Percentiles rank a stretch among this genome's conserved stretches.
Evolutionary conservation across 2,329 filamentous ascomycete species (phyloP).

Genomic region (Ilyonectria mors-panacis): DNA sequence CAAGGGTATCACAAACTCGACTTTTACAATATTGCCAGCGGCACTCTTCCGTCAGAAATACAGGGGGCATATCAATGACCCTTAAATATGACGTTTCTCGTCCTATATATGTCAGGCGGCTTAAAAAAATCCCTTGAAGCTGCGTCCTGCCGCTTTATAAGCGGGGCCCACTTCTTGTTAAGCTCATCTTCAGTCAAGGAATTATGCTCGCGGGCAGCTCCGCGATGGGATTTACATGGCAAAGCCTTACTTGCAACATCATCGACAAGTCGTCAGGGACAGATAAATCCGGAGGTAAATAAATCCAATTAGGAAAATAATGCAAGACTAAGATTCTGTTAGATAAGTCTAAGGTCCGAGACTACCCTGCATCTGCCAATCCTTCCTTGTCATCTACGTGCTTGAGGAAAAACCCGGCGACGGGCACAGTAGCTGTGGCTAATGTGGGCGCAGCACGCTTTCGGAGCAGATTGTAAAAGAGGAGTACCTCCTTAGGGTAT

Average conservation of each 20-base stretch:
- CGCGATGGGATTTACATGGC: neutral
- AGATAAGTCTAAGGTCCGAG: neutral
- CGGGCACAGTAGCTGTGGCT: too few species aligned
- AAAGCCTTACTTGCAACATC: neutral
- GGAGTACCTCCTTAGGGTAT: too few species aligned
- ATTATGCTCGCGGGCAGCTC: neutral
- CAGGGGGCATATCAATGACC: neutral
- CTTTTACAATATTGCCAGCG: neutral
- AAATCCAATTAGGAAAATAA: neutral
- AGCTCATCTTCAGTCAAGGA: neutral
- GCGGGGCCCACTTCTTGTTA: neutral
- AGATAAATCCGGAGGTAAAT: neutral
- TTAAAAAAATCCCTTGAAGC: neutral
- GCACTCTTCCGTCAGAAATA: neutral
- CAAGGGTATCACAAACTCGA: neutral
- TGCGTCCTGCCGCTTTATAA: neutral
- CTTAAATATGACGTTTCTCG: neutral
- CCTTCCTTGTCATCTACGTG: neutral
- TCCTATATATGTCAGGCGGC: neutral
- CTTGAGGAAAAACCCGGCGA: too few species aligned
- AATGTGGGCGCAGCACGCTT: too few species aligned
- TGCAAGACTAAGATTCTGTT: neutral
- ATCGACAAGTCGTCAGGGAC: neutral
- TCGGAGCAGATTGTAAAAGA: too few species aligned
- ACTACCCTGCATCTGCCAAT: neutral